Evolutionary conservation across 257 asterid species (phyloP).

Genomic region (Penstemon davidsonii): DNA sequence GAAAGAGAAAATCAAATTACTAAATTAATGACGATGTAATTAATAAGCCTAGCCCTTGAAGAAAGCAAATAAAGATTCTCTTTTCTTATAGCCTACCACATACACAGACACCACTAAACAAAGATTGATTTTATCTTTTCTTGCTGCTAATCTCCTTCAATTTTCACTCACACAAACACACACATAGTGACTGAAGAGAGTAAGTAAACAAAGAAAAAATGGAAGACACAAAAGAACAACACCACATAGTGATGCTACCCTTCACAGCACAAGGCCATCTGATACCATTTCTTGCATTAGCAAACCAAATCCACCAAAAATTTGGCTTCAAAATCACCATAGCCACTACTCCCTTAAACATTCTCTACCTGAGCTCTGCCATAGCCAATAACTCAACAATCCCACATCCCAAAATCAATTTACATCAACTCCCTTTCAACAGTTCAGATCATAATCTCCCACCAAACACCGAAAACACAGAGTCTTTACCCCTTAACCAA

Average conservation of each 20-base stretch:
- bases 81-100: no score
- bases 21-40: no score
- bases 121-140: no score
- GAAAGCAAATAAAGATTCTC: no score
- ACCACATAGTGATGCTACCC: constrained; percentile 69
- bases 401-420: constrained; percentile 31
- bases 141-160: no score
- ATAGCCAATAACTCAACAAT: constrained; percentile 30
- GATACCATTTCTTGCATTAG: constrained; percentile 61
- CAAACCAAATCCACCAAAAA: constrained; percentile 38
- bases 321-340: constrained; percentile 52
- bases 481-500: constrained; percentile 49
- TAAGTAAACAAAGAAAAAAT: background rate
- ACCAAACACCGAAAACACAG: constrained; percentile 75
- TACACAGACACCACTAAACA: no score
- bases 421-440: constrained; percentile 57
- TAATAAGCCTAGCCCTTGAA: no score
- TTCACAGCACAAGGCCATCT: constrained; percentile 72
- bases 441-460: constrained; percentile 62
- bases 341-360: constrained; percentile 61
- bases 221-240: constrained; percentile 28
- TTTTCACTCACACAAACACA: no score
- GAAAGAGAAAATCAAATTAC: no score
- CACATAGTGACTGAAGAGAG: no score
- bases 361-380: constrained; percentile 50